phyloP scores from a whole-genome alignment of 73 alveolate genomes.

The Blepharisma japonicum region DNA sequence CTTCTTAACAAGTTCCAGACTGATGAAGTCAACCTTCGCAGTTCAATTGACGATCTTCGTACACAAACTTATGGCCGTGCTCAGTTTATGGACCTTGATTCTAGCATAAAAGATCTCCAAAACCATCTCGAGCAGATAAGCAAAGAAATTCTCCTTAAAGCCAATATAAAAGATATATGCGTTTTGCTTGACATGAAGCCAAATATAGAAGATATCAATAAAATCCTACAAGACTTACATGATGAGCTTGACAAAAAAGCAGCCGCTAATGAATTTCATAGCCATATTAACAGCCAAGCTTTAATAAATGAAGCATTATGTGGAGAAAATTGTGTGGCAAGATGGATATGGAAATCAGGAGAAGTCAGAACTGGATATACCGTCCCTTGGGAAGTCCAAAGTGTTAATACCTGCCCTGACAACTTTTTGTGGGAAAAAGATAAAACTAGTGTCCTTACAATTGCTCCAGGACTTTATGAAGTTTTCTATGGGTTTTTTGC shows the following conservation, averaged over 20 bases:
- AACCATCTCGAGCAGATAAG: constrained; percentile 65
- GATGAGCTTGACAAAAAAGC: constrained; percentile 72
- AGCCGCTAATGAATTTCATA: constrained; percentile 57
- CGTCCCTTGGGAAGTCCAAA: constrained; percentile 96
- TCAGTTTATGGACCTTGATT: too few species aligned
- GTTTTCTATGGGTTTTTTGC: constrained; percentile 89
- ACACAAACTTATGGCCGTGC: too few species aligned
- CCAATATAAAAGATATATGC: constrained; percentile 72
- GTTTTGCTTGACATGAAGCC: constrained; percentile 60
- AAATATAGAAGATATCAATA: constrained; percentile 79
- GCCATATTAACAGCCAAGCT: constrained; percentile 74
- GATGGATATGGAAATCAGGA: constrained; percentile 97
- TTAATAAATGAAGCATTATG: constrained; percentile 88
- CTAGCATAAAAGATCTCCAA: background rate
- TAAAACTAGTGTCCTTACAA: constrained; percentile 79
- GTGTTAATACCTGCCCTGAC: constrained; percentile 93
- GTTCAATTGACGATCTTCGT: too few species aligned
- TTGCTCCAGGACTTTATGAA: constrained; percentile 96
- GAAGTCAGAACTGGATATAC: constrained; percentile 73
- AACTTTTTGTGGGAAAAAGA: constrained; percentile 96
- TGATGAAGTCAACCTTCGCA: too few species aligned
- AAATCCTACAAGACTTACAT: constrained; percentile 73
- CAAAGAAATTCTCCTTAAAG: constrained; percentile 80
- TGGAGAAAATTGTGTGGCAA: constrained; percentile 89
- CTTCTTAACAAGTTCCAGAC: too few species aligned